Conservation (phyloP, 164 flowering plant genomes). For the Santalum album region DNA sequence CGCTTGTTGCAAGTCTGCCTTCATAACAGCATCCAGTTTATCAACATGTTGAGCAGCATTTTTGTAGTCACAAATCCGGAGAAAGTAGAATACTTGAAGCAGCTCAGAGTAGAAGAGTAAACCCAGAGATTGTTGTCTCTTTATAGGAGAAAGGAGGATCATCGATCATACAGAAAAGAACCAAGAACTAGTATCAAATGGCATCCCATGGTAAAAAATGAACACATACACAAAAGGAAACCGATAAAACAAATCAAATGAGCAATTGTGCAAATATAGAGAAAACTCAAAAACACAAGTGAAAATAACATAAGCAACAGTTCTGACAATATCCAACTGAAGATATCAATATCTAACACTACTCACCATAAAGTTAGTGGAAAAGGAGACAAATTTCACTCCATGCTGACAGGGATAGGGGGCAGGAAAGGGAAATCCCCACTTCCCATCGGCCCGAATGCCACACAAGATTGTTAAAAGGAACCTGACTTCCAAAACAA, state of each 20-base stretch:
- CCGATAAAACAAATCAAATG: background rate
- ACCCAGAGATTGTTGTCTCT: constrained; percentile 65
- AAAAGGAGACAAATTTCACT: too few species aligned
- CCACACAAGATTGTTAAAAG: too few species aligned
- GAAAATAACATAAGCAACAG: too few species aligned
- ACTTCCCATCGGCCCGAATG: too few species aligned
- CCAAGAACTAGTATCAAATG: background rate
- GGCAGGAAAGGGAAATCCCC: too few species aligned
- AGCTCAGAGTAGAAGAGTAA: constrained; percentile 77
- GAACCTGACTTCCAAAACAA: too few species aligned
- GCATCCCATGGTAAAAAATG: background rate
- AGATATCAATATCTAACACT: background rate
- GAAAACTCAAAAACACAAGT: too few species aligned
- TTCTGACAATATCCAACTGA: background rate
- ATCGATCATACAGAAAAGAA: background rate
- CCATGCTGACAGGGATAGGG: too few species aligned
- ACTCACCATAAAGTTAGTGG: background rate
- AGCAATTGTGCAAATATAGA: too few species aligned
- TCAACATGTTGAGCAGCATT: constrained; percentile 69
- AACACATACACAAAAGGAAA: background rate
- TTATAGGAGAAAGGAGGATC: constrained; percentile 1
- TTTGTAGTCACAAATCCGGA: constrained; percentile 84
- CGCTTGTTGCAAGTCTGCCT: constrained; percentile 48
- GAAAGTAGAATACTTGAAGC: constrained; percentile 70
- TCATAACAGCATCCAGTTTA: constrained; percentile 71